phyloP scores from a whole-genome alignment of 2,329 filamentous ascomycete genomes.

The Arthrobotrys sinensis region DNA sequence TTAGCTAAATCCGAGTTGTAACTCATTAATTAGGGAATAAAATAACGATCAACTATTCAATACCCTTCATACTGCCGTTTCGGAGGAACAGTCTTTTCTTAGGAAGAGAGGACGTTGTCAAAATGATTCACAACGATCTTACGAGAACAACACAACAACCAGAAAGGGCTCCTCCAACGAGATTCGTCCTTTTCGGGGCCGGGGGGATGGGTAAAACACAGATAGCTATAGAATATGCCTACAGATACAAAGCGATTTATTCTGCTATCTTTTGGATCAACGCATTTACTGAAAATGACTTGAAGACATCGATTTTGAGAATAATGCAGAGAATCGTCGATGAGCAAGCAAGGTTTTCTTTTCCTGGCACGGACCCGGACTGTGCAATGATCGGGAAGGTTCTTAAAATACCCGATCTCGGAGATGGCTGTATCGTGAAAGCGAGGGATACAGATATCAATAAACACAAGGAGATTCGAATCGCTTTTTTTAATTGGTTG shows the following conservation, averaged over 20 bases:
- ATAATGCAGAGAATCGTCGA: slow-evolving; percentile 45
- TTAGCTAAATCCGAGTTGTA: slow-evolving; percentile 1
- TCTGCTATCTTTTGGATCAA: too few species aligned
- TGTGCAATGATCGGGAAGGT: slow-evolving; percentile 42
- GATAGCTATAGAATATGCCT: slow-evolving; percentile 37
- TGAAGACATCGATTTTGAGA: slow-evolving; percentile 40
- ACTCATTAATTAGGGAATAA: slow-evolving; percentile 8
- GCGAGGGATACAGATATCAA: background rate
- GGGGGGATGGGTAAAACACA: slow-evolving; percentile 65
- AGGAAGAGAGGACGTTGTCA: slow-evolving; percentile 3
- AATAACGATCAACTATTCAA: slow-evolving; percentile 11
- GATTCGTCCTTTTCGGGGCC: slow-evolving; percentile 62
- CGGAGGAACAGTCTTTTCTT: slow-evolving; percentile 5
- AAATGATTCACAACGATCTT: slow-evolving; percentile 3
- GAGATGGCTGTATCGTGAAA: slow-evolving; percentile 1
- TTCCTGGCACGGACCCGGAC: slow-evolving; percentile 23
- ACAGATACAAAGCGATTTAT: too few species aligned
- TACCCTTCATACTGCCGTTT: slow-evolving; percentile 14
- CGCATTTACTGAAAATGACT: slow-evolving; percentile 15
- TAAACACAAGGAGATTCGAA: background rate
- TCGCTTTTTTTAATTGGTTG: slow-evolving; percentile 52
- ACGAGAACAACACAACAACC: background rate
- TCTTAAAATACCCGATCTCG: slow-evolving; percentile 41
- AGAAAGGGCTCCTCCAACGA: slow-evolving; percentile 2
- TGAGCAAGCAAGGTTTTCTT: slow-evolving; percentile 50